A percentile compares a stretch with the other conserved stretches of the same genome.
These are phyloP conservation scores for Ceratocystis albifundus DNA, from an alignment of 2,329 filamentous ascomycete species.

Conservation along the genomic window DNA sequence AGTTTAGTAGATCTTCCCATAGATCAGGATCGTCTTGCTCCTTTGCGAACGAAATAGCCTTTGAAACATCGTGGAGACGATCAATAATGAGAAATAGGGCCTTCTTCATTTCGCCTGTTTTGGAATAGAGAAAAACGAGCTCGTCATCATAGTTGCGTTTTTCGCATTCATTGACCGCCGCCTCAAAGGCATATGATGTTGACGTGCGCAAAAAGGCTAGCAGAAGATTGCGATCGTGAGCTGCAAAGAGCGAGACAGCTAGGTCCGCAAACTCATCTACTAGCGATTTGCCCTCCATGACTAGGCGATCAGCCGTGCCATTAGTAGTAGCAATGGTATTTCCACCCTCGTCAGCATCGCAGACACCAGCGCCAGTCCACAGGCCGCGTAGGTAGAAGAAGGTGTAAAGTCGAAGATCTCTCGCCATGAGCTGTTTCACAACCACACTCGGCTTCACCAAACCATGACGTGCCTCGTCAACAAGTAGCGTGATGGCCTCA, in stretches of 20 bases:
- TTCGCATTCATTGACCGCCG: conserved; percentile 69
- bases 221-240: conserved; percentile 65
- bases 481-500: conserved; percentile 75
- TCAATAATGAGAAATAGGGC: conserved; percentile 90
- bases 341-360: conserved; percentile 33
- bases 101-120: conserved; percentile 85
- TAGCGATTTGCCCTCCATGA: conserved; percentile 52
- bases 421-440: conserved; percentile 60
- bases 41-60: conserved; percentile 90
- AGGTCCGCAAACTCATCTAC: conserved; percentile 82
- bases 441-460: conserved; percentile 69
- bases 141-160: conserved; percentile 71
- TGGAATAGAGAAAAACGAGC: conserved; percentile 89
- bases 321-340: background rate
- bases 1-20: conserved; percentile 88
- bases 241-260: conserved; percentile 73
- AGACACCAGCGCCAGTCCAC: conserved; percentile 63
- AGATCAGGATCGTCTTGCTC: conserved; percentile 83
- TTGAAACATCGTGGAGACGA: conserved; percentile 77
- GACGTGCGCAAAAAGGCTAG: conserved; percentile 81
- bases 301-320: conserved; percentile 40
- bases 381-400: conserved; percentile 85
- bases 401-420: conserved; percentile 60
- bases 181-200: conserved; percentile 79
- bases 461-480: conserved; percentile 82